Percentiles rank a stretch among this genome's conserved stretches.
phyloP scores from a whole-genome alignment of 805 yeast genomes.

The Yamadazyma phyllophila region DNA sequence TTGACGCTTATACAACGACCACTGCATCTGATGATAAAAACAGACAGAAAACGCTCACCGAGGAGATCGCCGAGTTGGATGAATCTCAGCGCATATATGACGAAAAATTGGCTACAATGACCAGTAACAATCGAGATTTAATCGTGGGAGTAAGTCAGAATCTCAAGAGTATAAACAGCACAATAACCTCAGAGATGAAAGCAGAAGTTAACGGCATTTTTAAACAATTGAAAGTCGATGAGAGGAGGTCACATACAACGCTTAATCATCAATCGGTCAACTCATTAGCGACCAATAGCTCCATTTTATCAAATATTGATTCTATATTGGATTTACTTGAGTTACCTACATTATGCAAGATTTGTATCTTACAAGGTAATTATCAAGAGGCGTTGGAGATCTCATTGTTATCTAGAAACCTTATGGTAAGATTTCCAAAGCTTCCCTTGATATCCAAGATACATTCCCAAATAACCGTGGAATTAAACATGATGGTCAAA shows the following conservation, averaged over 20 bases:
- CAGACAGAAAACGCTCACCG: conserved; percentile 44
- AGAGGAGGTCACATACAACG: conserved; percentile 7
- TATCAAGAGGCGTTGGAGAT: conserved; percentile 89
- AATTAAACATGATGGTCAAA: conserved; percentile 62
- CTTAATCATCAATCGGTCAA: conserved; percentile 21
- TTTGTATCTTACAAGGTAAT: conserved; percentile 84
- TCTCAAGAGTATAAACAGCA: conserved; percentile 29
- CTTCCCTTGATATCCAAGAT: conserved; percentile 50
- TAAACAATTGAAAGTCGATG: conserved; percentile 9
- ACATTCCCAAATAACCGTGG: conserved; percentile 50
- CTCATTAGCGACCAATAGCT: conserved; percentile 23
- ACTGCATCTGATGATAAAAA: conserved; percentile 2
- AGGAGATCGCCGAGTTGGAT: conserved; percentile 74
- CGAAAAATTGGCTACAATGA: conserved; percentile 39
- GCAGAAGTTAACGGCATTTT: conserved; percentile 15
- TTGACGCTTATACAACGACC: conserved; percentile 44
- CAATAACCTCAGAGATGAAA: conserved; percentile 19
- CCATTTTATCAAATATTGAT: conserved; percentile 61
- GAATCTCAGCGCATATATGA: conserved; percentile 51
- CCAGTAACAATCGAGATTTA: conserved; percentile 43
- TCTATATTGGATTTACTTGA: conserved; percentile 76
- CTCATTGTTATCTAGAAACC: conserved; percentile 66
- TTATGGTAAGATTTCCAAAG: conserved; percentile 67
- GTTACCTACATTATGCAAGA: conserved; percentile 74
- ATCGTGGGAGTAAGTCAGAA: conserved; percentile 42